These are phyloP conservation scores for Boletus subparvulus DNA, from an alignment of 768 basidiomycete genomes.

Conservation along the genomic window DNA sequence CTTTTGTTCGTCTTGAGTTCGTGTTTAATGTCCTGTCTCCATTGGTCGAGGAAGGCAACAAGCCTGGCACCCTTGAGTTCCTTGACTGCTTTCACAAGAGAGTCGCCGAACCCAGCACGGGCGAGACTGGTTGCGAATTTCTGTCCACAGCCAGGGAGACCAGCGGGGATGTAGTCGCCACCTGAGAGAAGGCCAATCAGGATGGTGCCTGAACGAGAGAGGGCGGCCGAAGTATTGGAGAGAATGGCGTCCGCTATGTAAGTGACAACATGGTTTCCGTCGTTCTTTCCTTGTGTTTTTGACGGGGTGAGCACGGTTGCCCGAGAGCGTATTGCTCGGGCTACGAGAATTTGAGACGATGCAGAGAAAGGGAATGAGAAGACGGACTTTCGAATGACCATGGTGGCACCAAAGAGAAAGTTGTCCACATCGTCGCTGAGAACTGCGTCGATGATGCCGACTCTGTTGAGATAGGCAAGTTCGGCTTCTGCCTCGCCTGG, in stretches of 20 bases:
- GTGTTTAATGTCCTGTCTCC: constrained; percentile 60
- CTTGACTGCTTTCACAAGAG: constrained; percentile 58
- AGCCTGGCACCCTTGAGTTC: constrained; percentile 47
- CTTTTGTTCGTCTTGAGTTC: constrained; percentile 71
- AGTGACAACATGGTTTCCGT: constrained; percentile 63
- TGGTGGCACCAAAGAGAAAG: constrained; percentile 83
- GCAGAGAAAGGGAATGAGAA: neutral
- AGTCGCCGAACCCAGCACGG: constrained; percentile 76
- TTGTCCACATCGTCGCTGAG: constrained; percentile 94
- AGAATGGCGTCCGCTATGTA: constrained; percentile 40
- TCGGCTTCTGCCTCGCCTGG: constrained; percentile 97
- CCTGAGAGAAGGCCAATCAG: constrained; percentile 85
- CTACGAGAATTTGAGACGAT: constrained; percentile 36
- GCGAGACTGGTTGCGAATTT: constrained; percentile 77
- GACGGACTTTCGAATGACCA: constrained; percentile 79
- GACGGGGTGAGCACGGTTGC: constrained; percentile 62
- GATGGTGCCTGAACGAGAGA: constrained; percentile 66
- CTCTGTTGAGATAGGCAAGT: constrained; percentile 78
- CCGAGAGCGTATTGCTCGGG: constrained; percentile 68
- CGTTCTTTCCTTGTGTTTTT: constrained; percentile 67
- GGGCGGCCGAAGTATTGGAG: constrained; percentile 47
- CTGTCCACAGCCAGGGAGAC: constrained; percentile 65
- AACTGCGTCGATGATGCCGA: constrained; percentile 83
- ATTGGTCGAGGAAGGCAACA: constrained; percentile 52
- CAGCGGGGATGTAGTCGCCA: constrained; percentile 83